These are phyloP conservation scores for Austroboletus olivaceoglutinosus DNA, from an alignment of 1,284 basidiomycete species.

Conservation along the genomic window DNA sequence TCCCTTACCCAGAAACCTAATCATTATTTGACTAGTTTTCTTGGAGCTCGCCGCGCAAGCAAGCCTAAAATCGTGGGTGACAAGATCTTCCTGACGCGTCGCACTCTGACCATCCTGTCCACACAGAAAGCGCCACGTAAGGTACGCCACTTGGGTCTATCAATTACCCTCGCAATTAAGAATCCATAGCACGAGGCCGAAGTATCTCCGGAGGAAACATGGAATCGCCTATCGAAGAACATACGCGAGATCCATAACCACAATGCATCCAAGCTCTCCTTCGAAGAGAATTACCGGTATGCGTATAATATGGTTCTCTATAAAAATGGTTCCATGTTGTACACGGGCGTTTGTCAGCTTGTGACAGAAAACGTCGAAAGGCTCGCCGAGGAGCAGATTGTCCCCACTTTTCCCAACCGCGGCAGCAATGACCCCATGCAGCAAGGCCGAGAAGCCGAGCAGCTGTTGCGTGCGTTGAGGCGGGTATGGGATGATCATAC, in stretches of 20 bases:
- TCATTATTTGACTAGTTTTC: not conserved
- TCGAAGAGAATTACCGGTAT: slow-evolving; percentile 95
- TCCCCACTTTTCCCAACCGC: slow-evolving; percentile 75
- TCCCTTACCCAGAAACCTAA: not conserved
- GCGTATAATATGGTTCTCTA: slow-evolving; percentile 93
- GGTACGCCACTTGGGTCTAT: slow-evolving; percentile 32
- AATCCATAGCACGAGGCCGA: slow-evolving; percentile 60
- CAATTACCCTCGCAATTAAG: not conserved
- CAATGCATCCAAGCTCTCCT: slow-evolving; percentile 89
- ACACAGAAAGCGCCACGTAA: slow-evolving; percentile 55
- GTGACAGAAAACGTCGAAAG: slow-evolving; percentile 82
- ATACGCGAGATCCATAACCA: slow-evolving; percentile 96
- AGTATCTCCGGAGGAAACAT: slow-evolving; percentile 69
- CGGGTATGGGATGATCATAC: slow-evolving; percentile 95
- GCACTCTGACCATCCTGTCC: slow-evolving; percentile 20
- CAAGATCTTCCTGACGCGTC: slow-evolving; percentile 13
- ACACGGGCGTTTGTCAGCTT: slow-evolving; percentile 81
- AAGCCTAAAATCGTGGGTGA: slow-evolving; percentile 52
- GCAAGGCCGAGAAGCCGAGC: slow-evolving; percentile 76
- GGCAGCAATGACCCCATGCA: slow-evolving; percentile 55
- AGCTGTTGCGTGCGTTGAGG: slow-evolving; percentile 80
- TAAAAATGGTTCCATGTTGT: slow-evolving; percentile 85
- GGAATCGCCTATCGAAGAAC: slow-evolving; percentile 75
- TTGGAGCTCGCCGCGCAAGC: slow-evolving; percentile 40
- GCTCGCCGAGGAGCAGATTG: slow-evolving; percentile 75